Evolutionary conservation across 108 stramenopile genomes (phyloP).

Genomic region (Nitzschia inconspicua): DNA sequence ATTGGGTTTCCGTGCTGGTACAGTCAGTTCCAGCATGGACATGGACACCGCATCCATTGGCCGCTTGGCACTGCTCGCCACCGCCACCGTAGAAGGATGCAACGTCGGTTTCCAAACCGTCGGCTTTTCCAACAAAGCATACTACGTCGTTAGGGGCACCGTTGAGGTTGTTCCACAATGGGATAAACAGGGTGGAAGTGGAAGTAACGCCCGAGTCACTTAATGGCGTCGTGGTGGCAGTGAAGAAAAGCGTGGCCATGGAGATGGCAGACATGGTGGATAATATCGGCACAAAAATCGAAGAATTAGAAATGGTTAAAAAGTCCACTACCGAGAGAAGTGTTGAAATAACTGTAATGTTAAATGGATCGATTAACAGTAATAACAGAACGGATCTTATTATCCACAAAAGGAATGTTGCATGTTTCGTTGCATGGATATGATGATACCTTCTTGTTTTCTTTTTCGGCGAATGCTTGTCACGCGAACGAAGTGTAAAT

Average conservation of each 20-base stretch:
- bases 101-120: background rate
- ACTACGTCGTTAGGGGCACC: constrained; percentile 2
- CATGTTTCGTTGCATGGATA: too few relatives aligned
- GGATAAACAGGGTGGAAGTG: background rate
- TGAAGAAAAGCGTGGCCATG: background rate
- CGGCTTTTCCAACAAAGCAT: constrained; percentile 5
- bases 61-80: background rate
- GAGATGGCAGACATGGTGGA: too few relatives aligned
- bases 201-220: background rate
- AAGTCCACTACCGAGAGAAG: too few relatives aligned
- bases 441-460: too few relatives aligned
- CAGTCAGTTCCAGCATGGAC: constrained; percentile 28
- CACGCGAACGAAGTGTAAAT: too few relatives aligned
- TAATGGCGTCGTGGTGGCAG: background rate
- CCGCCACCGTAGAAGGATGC: background rate
- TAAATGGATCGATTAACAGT: too few relatives aligned
- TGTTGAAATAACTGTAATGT: too few relatives aligned
- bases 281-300: too few relatives aligned
- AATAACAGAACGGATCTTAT: too few relatives aligned
- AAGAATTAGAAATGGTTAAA: too few relatives aligned
- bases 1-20: constrained; percentile 6
- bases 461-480: too few relatives aligned
- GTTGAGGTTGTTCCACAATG: background rate
- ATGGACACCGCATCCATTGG: constrained; percentile 31
- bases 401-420: too few relatives aligned